phyloP scores from a whole-genome alignment of 805 yeast species.

The Starmerella potacharoeniae region DNA sequence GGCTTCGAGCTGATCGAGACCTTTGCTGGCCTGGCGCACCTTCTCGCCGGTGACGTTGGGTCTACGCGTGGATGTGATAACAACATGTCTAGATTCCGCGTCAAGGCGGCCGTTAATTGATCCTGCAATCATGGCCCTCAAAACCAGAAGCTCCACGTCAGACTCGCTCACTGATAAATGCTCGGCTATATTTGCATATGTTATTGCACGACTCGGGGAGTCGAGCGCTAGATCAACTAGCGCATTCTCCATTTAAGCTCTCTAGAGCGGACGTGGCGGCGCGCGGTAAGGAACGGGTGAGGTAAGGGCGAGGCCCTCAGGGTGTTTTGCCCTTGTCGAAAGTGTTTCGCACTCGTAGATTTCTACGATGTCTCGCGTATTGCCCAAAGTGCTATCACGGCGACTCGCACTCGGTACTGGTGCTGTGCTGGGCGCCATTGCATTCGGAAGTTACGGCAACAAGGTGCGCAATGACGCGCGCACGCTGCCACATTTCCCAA shows the following conservation, averaged over 20 bases:
- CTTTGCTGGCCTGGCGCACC: slow-evolving; percentile 12
- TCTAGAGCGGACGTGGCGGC: neutral
- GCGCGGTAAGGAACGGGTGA: neutral
- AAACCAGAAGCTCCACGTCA: slow-evolving; percentile 20
- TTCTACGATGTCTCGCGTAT: neutral
- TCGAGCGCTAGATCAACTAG: neutral
- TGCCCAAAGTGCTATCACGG: neutral
- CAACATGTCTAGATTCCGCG: slow-evolving; percentile 17
- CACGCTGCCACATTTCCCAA: slow-evolving; percentile 6
- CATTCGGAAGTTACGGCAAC: neutral
- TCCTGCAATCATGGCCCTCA: slow-evolving; percentile 22
- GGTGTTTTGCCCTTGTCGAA: too few relatives aligned
- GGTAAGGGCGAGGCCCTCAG: neutral
- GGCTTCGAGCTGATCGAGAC: slow-evolving; percentile 11
- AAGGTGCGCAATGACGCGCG: slow-evolving; percentile 2
- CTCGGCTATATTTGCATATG: slow-evolving; percentile 11
- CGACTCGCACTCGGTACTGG: neutral
- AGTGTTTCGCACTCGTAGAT: too few relatives aligned
- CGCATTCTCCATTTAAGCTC: neutral
- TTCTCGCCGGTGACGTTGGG: slow-evolving; percentile 19
- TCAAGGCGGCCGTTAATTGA: slow-evolving; percentile 22
- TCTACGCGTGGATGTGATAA: slow-evolving; percentile 16
- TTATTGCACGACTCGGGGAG: slow-evolving; percentile 7
- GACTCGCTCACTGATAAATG: slow-evolving; percentile 10
- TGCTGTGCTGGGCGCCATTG: neutral